Evolutionary conservation across 2,329 filamentous ascomycete species (phyloP), one percentile per base, ranked within the genome.

Genomic region (Aureobasidium sp.): DNA sequence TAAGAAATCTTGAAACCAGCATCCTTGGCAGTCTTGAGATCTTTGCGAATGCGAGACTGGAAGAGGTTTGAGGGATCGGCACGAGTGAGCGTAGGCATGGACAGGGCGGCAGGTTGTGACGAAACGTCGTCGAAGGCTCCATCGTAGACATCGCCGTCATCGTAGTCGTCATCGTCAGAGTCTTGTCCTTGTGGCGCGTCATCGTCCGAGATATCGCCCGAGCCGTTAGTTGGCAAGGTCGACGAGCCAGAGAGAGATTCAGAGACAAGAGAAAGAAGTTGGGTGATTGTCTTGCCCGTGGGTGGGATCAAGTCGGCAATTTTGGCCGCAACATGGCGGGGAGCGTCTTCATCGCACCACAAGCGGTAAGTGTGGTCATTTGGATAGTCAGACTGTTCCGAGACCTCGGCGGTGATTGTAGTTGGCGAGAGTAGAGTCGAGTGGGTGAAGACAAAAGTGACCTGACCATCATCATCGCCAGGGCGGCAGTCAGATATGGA

Each of bases 1-100:
- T 83, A 71, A 2, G 84, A 86, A 24, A 91, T 74, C 57, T 79
- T 84, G 67, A 89, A 87, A 0, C 89, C 89, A 1, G 82, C 79
- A 1, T 71, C 60, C 61, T 82, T 84, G 2, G 79, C 81, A 19
- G 68, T 67, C 34, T 71, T 73, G 7, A 95, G 74, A 63, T 91
- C 88, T 24, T 53, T 50, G 25, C 64, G 62, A 17, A 69, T 55
- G 11, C 65, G 63, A 17, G 59, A 55, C 11, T 62, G 58, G 39
- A 63, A 52, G 42, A 11, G 51, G 21, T 17, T 45, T 10, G 19
- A 37, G 14, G 32, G 10, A 10, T 27, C 21, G n/a, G 25, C 17
- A 32, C 37, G 41, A 12, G 25, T 29, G 7, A 14, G 19, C 10
- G 32, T 17, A 21, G 39, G 16, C 19, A 44, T 19, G n/a, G 16